Evolutionary conservation across 805 yeast genomes (phyloP).

Genomic region (Nematodospora valgi): DNA sequence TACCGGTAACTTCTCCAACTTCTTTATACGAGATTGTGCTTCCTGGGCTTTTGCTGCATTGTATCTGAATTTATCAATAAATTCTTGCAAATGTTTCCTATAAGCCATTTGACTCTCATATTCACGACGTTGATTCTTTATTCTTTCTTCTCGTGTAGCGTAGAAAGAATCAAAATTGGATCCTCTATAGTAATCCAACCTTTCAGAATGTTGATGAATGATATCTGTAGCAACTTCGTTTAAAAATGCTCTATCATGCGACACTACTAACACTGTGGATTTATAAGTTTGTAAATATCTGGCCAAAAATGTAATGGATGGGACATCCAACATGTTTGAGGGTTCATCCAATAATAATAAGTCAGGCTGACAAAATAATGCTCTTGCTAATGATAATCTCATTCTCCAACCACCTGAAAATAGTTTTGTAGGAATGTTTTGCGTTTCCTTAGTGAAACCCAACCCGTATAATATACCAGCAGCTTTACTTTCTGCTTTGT

Average conservation of each 20-base stretch:
- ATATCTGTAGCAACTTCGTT: constrained; percentile 99
- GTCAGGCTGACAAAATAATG: constrained; percentile 96
- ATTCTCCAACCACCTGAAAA: constrained; percentile 99
- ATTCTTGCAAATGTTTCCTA: constrained; percentile 88
- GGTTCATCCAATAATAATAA: constrained; percentile 94
- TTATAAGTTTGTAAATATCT: constrained; percentile 87
- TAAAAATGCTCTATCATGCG: constrained; percentile 95
- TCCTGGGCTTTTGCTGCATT: constrained; percentile 97
- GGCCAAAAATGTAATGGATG: constrained; percentile 91
- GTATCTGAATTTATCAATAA: constrained; percentile 94
- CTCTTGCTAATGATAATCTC: constrained; percentile 98
- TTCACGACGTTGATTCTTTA: constrained; percentile 88
- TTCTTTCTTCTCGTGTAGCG: constrained; percentile 90
- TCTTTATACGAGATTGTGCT: constrained; percentile 97
- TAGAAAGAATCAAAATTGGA: constrained; percentile 92
- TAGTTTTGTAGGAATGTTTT: constrained; percentile 75
- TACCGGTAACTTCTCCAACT: constrained; percentile 89
- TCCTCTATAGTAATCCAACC: constrained; percentile 93
- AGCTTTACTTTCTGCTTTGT: constrained; percentile 96
- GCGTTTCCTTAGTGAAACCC: constrained; percentile 90
- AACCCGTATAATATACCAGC: constrained; percentile 90
- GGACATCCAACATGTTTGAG: constrained; percentile 99
- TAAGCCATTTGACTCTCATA: constrained; percentile 97
- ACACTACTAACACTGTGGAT: constrained; percentile 89
- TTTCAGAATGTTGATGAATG: constrained; percentile 95